These are phyloP conservation scores for Bruguiera sexangula DNA, from an alignment of 345 rosid genomes.

Conservation along the genomic window DNA sequence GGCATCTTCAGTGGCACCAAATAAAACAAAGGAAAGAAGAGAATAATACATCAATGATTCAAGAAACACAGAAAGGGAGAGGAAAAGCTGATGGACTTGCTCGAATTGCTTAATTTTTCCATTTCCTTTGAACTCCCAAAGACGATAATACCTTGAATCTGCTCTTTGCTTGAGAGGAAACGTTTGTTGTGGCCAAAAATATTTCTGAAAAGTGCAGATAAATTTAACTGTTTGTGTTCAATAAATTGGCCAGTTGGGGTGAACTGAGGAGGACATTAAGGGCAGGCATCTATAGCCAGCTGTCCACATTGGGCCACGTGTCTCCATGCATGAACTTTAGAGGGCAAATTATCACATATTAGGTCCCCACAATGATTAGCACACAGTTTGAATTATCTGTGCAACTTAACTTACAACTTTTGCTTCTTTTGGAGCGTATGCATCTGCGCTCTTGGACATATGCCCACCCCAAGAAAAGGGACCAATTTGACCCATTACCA, in stretches of 20 bases:
- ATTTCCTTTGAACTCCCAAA: background rate
- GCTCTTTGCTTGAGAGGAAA: background rate
- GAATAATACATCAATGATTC: background rate
- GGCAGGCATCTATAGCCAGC: background rate
- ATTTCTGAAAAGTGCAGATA: slow-evolving; percentile 2
- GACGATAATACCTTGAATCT: background rate
- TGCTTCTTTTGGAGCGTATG: background rate
- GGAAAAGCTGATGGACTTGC: background rate
- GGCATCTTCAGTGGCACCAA: slow-evolving; percentile 23
- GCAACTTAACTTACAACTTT: background rate
- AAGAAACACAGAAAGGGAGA: background rate
- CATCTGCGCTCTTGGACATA: too few species aligned
- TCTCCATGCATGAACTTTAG: background rate
- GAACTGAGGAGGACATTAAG: background rate
- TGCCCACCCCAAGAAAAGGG: too few species aligned
- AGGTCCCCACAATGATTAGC: slow-evolving; percentile 20
- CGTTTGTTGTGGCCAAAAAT: background rate
- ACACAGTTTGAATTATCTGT: background rate
- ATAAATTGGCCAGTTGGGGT: too few species aligned
- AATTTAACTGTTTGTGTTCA: slow-evolving; percentile 2
- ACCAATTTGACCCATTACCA: too few species aligned
- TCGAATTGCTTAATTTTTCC: too few species aligned
- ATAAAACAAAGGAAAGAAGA: slow-evolving; percentile 12
- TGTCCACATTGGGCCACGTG: background rate
- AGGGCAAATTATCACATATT: background rate